These are phyloP conservation scores for Neonectria faginata DNA, from an alignment of 2,329 filamentous ascomycete genomes.

Conservation along the genomic window DNA sequence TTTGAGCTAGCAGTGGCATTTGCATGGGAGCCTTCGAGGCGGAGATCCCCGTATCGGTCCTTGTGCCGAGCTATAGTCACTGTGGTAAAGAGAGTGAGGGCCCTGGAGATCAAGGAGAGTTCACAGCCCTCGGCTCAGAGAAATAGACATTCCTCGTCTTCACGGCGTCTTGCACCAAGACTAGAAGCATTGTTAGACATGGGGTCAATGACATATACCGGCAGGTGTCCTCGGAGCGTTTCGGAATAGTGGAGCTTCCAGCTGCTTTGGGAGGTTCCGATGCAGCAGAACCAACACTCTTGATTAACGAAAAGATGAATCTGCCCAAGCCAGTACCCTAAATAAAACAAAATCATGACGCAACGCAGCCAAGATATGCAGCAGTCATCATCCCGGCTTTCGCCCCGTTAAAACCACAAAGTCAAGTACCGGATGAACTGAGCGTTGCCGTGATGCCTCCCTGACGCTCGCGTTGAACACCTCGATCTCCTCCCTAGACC, in stretches of 20 bases:
- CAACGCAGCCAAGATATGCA: background rate
- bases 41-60: conserved; percentile 3
- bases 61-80: conserved; percentile 32
- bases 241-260: too few relatives aligned
- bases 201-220: conserved; percentile 38
- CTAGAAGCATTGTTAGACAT: conserved; percentile 26
- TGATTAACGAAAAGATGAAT: background rate
- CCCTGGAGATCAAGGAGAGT: background rate
- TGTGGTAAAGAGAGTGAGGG: background rate
- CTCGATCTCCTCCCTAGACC: conserved; percentile 58
- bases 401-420: conserved; percentile 47
- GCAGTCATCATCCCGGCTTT: conserved; percentile 35
- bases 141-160: conserved; percentile 19
- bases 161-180: conserved; percentile 35
- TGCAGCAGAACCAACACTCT: background rate
- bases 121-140: too few relatives aligned
- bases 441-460: conserved; percentile 40
- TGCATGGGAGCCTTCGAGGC: conserved; percentile 21
- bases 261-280: too few relatives aligned
- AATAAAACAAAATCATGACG: background rate
- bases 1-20: conserved; percentile 35
- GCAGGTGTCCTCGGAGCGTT: conserved; percentile 38
- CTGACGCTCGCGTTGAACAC: conserved; percentile 46
- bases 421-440: conserved; percentile 48
- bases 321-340: background rate